These are phyloP conservation scores for Arbutus unedo DNA, from an alignment of 148 eudicot species.

Conservation along the genomic window DNA sequence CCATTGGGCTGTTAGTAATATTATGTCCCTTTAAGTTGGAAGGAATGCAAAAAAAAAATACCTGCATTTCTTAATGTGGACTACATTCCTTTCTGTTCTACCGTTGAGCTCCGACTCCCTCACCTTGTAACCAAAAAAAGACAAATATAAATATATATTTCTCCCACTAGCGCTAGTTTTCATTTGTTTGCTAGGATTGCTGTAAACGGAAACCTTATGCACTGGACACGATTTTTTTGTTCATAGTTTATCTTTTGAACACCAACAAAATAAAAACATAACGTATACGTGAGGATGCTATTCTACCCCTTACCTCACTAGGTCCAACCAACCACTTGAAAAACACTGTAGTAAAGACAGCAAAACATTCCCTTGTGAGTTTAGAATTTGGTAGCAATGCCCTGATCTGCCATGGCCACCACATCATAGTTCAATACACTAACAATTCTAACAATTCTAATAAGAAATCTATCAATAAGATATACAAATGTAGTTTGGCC, in stretches of 20 bases:
- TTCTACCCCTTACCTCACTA: conserved; percentile 51
- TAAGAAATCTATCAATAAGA: background rate
- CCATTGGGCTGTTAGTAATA: background rate
- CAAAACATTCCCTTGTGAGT: conserved; percentile 56
- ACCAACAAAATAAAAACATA: too few species aligned
- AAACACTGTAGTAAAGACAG: conserved; percentile 51
- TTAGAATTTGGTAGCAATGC: conserved; percentile 38
- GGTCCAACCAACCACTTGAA: conserved; percentile 81
- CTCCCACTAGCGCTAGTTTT: background rate
- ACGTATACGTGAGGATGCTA: too few species aligned
- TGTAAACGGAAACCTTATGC: background rate
- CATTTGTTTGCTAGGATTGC: too few species aligned
- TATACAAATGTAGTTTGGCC: background rate
- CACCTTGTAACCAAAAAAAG: conserved; percentile 35
- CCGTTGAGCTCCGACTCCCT: conserved; percentile 69
- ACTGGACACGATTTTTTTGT: background rate
- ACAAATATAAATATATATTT: background rate
- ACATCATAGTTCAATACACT: background rate
- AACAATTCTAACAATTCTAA: background rate
- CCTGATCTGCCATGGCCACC: conserved; percentile 36
- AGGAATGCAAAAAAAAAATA: conserved; percentile 19
- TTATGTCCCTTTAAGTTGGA: background rate
- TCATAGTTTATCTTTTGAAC: too few species aligned
- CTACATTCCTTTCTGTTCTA: conserved; percentile 65
- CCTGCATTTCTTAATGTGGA: conserved; percentile 88